Conservation (phyloP, 2,329 filamentous ascomycete species). For the Pseudogymnoascus sp. region DNA sequence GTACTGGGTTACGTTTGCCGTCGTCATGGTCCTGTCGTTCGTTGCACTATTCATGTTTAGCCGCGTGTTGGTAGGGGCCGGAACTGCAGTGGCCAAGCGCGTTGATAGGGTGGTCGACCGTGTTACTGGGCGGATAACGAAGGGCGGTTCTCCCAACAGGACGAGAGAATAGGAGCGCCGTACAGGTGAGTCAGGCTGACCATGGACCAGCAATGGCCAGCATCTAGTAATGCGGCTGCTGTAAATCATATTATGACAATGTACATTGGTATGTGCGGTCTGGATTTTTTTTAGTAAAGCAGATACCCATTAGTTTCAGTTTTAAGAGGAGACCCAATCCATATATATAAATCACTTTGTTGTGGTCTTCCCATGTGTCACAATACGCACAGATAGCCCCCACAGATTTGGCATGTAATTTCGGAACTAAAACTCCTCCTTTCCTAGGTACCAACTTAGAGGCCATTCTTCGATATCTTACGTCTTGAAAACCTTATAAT, state of each 20-base stretch:
- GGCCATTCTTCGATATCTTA: neutral
- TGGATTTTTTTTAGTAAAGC: neutral
- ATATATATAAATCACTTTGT: neutral
- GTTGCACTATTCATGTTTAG: conserved; percentile 48
- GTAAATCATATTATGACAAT: neutral
- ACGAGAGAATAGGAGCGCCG: too few species aligned
- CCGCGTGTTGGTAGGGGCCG: conserved; percentile 36
- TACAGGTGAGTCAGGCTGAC: neutral
- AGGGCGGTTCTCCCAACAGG: neutral
- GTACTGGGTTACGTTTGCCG: conserved; percentile 62
- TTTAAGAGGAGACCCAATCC: neutral
- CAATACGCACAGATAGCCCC: neutral
- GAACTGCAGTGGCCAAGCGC: neutral
- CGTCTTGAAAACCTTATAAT: neutral
- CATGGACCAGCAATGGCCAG: neutral
- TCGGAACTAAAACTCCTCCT: neutral
- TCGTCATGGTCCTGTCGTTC: conserved; percentile 53
- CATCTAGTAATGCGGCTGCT: neutral
- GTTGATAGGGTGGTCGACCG: neutral
- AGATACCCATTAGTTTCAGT: conserved; percentile 1
- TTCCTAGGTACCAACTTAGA: neutral
- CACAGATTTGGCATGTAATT: neutral
- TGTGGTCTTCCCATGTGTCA: neutral
- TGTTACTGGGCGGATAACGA: neutral
- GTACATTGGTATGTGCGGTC: neutral